phyloP scores from a whole-genome alignment of 257 asterid species.

The Nicotiana tabacum region DNA sequence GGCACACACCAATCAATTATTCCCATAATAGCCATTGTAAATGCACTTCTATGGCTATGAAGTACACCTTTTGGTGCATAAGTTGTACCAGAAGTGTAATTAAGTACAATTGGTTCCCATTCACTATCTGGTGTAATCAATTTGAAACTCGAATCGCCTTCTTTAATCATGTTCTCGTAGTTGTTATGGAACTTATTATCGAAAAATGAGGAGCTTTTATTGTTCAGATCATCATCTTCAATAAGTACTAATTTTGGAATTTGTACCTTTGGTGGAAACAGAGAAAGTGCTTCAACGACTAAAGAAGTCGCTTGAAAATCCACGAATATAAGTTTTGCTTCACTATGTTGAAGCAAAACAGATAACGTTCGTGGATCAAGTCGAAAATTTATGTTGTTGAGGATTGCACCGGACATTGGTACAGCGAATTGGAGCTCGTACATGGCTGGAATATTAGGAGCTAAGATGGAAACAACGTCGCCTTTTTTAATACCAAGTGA shows the following conservation, averaged over 20 bases:
- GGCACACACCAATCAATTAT: conserved; percentile 38
- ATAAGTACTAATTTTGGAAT: conserved; percentile 29
- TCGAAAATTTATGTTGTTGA: conserved; percentile 47
- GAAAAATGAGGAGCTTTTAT: neutral
- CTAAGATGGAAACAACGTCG: conserved; percentile 52
- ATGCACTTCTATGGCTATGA: conserved; percentile 43
- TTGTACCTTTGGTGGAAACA: conserved; percentile 21
- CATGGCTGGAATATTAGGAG: conserved; percentile 63
- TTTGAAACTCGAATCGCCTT: conserved; percentile 31
- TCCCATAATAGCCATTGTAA: conserved; percentile 15
- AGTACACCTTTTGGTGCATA: conserved; percentile 50
- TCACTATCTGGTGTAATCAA: conserved; percentile 42
- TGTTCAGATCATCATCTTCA: conserved; percentile 8
- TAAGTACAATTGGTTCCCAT: conserved; percentile 44
- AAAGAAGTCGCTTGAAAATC: conserved; percentile 31
- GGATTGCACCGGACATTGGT: conserved; percentile 56
- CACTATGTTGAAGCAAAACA: conserved; percentile 34
- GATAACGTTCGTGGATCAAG: conserved; percentile 42
- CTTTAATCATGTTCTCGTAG: conserved; percentile 31
- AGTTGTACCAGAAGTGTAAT: conserved; percentile 63
- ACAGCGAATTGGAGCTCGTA: conserved; percentile 64
- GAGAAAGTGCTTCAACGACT: conserved; percentile 35
- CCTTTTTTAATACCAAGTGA: conserved; percentile 31
- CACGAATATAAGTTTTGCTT: conserved; percentile 43
- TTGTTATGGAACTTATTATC: neutral